phyloP scores from a whole-genome alignment of 139 green algal genomes.

The Chlamydomonas urium region DNA sequence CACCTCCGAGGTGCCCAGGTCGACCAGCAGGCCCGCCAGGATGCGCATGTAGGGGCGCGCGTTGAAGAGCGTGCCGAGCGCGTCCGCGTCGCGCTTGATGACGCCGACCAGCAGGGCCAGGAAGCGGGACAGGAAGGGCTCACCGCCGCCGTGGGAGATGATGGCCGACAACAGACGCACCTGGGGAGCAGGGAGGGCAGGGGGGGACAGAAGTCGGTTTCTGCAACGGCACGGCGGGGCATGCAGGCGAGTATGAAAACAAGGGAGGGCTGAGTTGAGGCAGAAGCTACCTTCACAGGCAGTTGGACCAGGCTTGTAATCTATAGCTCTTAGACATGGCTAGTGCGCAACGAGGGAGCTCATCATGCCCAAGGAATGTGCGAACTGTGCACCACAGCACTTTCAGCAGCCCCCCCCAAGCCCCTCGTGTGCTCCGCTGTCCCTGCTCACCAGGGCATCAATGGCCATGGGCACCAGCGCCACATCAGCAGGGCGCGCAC shows the following conservation, averaged over 20 bases:
- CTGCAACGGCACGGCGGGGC: too few relatives aligned
- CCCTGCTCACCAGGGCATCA: neutral
- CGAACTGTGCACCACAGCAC: too few relatives aligned
- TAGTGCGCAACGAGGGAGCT: too few relatives aligned
- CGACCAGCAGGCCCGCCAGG: constrained; percentile 74
- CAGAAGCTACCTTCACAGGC: too few relatives aligned
- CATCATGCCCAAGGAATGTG: too few relatives aligned
- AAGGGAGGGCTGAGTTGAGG: too few relatives aligned
- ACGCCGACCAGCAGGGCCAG: constrained; percentile 67
- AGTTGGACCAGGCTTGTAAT: too few relatives aligned
- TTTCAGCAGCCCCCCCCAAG: neutral
- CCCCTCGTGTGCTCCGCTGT: neutral
- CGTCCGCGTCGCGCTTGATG: constrained; percentile 70
- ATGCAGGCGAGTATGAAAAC: too few relatives aligned
- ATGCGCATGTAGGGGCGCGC: constrained; percentile 90
- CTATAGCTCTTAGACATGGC: too few relatives aligned
- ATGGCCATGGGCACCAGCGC: neutral
- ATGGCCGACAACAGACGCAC: constrained; percentile 54
- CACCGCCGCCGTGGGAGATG: constrained; percentile 49
- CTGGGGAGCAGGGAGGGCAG: neutral
- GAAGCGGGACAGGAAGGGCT: constrained; percentile 58
- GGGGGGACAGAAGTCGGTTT: neutral
- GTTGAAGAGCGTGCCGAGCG: constrained; percentile 76
- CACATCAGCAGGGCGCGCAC: too few relatives aligned
- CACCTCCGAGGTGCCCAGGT: constrained; percentile 71